Base-by-base conservation (phyloP, 306 rosid genomes). In the Ceratonia siliqua region DNA sequence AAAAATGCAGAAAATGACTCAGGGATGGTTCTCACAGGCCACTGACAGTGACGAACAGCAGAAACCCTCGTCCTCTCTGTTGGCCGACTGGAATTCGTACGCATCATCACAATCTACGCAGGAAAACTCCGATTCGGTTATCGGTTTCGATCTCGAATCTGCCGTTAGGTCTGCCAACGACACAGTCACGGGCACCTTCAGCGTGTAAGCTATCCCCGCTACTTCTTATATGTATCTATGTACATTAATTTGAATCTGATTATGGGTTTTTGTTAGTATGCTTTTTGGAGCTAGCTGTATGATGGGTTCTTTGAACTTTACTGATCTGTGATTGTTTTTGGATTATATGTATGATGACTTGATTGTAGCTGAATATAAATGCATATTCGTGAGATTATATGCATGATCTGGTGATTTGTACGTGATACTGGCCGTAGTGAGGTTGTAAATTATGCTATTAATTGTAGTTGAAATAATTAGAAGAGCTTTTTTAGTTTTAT, bases 121-220 rank as follows among this genome's bases (percentile, higher is more conserved):
- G 15, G 91, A 84, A 2, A 30, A 33, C 62, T 75, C 93, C 41
- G 72, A 68, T 65, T 49, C 67, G 70, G 81, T 77, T 27, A 56
- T 89, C 38, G 84, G 89, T 8, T 91, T 93, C 82, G 98, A 93
- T 85, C 91, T 93, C 38, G 98, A 93, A 88, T 70, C 96, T 6
- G 98, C 97, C 1, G 97, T 89, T 78, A 90, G 98, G 49, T 89
- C 98, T 13, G 98, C 97, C 5, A 93, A 91, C 78, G 93, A 86
- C 82, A 91, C 87, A 21, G 96, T 93, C 56, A 70, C 97, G 0
- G 97, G 93, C 50, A 93, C 98, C 73, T 89, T 93, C 89, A 85
- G 49, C 77, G 94, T 91, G 98, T 93, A 81, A 75, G 88, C 50
- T 17, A 18, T 49, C 9, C 13, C 52, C 69, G 38, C 68, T 57